A percentile compares a stretch with the other conserved stretches of the same genome.
phyloP scores from a whole-genome alignment of 441 rosid species.

The Syzygium syzygioides region DNA sequence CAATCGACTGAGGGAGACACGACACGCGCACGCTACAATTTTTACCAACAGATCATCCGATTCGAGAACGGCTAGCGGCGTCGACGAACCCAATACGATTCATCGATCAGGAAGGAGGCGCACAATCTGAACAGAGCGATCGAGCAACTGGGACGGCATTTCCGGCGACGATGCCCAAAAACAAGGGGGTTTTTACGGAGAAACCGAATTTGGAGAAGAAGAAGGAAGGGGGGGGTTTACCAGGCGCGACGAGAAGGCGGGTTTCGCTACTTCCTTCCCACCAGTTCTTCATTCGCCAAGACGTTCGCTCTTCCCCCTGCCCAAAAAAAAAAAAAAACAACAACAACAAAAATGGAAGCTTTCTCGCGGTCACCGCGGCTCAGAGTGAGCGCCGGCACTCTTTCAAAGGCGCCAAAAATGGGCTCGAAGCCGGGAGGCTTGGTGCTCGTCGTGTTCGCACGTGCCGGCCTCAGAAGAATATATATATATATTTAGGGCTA shows the following conservation, averaged over 20 bases:
- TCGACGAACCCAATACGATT: neutral
- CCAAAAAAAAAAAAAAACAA: rapidly evolving
- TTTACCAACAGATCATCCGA: neutral
- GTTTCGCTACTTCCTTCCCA: slow-evolving; percentile 41
- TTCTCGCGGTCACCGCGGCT: neutral
- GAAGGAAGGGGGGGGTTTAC: slow-evolving; percentile 7
- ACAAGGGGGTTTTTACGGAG: neutral
- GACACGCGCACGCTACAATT: neutral
- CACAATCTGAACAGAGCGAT: neutral
- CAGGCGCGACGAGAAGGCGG: slow-evolving; percentile 64
- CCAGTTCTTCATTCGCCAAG: slow-evolving; percentile 20
- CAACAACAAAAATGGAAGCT: neutral
- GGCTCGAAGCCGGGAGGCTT: neutral
- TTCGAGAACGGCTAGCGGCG: neutral
- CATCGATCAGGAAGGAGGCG: neutral
- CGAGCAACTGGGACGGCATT: neutral
- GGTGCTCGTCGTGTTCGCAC: neutral
- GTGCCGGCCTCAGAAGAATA: neutral
- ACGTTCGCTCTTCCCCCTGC: neutral
- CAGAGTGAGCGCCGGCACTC: neutral
- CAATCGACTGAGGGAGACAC: neutral
- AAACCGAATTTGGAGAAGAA: neutral
- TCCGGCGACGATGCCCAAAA: neutral
- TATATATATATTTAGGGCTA: neutral
- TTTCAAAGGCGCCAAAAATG: neutral